phyloP scores from a whole-genome alignment of 345 rosid genomes.

The Hypericum androsaemum region DNA sequence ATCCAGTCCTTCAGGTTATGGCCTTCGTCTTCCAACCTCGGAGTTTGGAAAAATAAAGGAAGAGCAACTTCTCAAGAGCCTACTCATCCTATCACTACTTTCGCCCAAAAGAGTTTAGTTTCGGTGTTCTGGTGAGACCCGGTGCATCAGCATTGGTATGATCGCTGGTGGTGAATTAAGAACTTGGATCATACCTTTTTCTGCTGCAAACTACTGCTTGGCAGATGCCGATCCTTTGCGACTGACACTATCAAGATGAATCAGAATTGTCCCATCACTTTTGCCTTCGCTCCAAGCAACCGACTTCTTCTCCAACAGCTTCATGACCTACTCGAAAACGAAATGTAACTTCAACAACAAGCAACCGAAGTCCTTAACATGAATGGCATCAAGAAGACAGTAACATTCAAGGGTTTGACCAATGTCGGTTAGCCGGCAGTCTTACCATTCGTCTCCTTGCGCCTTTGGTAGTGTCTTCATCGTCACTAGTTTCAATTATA shows the following conservation, averaged over 20 bases:
- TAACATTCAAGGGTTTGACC: neutral
- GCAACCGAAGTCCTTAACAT: neutral
- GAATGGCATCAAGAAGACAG: neutral
- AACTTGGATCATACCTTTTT: no score
- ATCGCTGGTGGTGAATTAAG: no score
- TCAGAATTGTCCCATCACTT: slow-evolving; percentile 26
- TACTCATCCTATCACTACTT: no score
- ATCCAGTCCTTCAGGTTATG: no score
- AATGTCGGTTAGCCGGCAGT: neutral
- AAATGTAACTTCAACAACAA: neutral
- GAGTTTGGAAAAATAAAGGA: no score
- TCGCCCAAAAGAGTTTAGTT: no score
- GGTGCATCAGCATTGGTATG: no score
- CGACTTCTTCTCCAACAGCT: slow-evolving; percentile 42
- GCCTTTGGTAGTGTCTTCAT: slow-evolving; percentile 32
- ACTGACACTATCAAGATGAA: slow-evolving; percentile 32
- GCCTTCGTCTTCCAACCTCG: no score
- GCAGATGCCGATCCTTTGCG: slow-evolving; percentile 33
- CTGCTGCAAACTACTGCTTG: slow-evolving; percentile 17
- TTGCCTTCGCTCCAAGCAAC: slow-evolving; percentile 37
- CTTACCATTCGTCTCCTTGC: slow-evolving; percentile 40
- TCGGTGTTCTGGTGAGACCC: no score
- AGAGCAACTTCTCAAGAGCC: no score
- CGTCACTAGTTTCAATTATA: slow-evolving; percentile 21
- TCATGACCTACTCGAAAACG: slow-evolving; percentile 27